Percentiles rank a stretch among this genome's conserved stretches.
phyloP scores from a whole-genome alignment of 768 basidiomycete species.

The Glaciozyma antarctica region DNA sequence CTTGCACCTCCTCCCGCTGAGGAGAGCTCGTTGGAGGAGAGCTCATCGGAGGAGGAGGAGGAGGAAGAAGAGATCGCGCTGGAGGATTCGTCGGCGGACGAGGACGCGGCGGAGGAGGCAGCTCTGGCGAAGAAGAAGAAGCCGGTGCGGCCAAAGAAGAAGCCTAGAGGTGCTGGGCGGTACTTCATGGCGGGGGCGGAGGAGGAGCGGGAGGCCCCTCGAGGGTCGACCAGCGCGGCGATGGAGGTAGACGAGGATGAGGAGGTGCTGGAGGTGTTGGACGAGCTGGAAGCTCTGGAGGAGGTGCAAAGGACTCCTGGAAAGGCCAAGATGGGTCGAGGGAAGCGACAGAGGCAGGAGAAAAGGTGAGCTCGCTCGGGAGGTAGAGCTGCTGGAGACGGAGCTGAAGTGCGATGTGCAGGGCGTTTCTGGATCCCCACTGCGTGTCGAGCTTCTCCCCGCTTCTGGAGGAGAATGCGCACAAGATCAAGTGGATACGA shows the following conservation, averaged over 20 bases:
- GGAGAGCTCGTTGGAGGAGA: constrained; percentile 1
- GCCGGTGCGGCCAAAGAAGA: background rate
- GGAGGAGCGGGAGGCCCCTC: background rate
- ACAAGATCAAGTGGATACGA: background rate
- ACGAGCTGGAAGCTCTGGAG: constrained; percentile 37
- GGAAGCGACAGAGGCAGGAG: constrained; percentile 9
- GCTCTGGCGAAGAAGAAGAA: background rate
- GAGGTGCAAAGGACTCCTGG: constrained; percentile 38
- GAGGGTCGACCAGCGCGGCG: background rate
- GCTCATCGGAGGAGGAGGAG: constrained; percentile 4
- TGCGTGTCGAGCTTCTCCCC: constrained; percentile 16
- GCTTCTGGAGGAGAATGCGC: background rate
- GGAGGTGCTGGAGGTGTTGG: constrained; percentile 19
- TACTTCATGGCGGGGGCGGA: constrained; percentile 2
- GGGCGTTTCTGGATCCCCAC: constrained; percentile 21
- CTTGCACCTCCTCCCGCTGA: background rate
- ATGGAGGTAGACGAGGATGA: constrained; percentile 32
- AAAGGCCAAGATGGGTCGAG: constrained; percentile 37
- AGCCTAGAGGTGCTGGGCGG: background rate
- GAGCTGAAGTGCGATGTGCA: background rate
- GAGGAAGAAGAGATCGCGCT: background rate
- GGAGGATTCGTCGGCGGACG: background rate
- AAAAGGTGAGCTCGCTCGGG: constrained; percentile 15
- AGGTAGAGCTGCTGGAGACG: background rate
- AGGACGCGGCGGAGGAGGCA: background rate